Evolutionary conservation across 768 basidiomycete species (phyloP), one percentile per base, ranked within the genome.

Genomic region (Sistotremastrum suecicum): DNA sequence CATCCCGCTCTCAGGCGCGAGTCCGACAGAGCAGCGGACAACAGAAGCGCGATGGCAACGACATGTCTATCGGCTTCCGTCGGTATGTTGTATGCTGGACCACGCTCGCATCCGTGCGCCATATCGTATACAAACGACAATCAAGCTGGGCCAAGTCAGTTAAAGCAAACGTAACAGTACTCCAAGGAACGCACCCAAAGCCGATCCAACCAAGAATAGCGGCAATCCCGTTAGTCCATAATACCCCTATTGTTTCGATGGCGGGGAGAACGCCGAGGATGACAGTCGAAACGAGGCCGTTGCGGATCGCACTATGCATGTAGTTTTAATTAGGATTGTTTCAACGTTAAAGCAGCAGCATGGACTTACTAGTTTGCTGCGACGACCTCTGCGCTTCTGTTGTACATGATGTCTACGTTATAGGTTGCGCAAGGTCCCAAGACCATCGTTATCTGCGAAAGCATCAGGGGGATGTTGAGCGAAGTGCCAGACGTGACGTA

Each of bases 301-400:
- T 57, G 10, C 78, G 70, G 30, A 75, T 58, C 3, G 67, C 72
- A 43, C 77, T 79, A 36, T 10, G 8, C 12, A 28, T 29, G 41
- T 33, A 45, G 34, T n/a, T 2, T 8, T 30, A 10, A 28, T 29
- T n/a, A 34, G 37, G 12, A 38, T 42, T 20, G 37, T 37, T 48
- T 48, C 28, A 35, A 7, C 10, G 37, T 12, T 34, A 28, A 39
- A 1, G 9, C 20, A 37, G 20, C 5, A 34, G 36, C 6, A 37
- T 36, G 28, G 32, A 65, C 73, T 32, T 44, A 80, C 81, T 60
- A 61, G 44, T 62, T 64, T 0, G 73, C 78, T 3, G 77, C 80
- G 59, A 71, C 66, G n/a, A 68, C 65, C 53, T 83, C 80, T 3
- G 80, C 77, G 50, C 80, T 81, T 20, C 69, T 66, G 30, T 64